Evolutionary conservation across 768 basidiomycete genomes (phyloP).

Genomic region (Kwoniella heveanensis): DNA sequence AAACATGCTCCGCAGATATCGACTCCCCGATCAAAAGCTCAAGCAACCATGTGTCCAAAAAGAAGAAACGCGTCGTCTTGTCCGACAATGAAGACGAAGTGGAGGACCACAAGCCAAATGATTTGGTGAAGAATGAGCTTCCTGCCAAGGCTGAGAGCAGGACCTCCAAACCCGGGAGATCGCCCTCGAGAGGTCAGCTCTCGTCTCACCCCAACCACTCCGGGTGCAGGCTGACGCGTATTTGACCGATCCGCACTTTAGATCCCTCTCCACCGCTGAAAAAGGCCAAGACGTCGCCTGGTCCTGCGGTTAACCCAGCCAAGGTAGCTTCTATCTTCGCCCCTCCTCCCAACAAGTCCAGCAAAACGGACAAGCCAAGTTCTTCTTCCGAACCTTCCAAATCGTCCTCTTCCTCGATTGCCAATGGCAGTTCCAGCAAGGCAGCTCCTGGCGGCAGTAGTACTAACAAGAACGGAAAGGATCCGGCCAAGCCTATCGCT

Average conservation of each 20-base stretch:
- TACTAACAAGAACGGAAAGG: slow-evolving; percentile 19
- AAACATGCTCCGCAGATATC: slow-evolving; percentile 6
- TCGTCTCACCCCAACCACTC: no score
- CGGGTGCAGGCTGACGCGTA: no score
- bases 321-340: slow-evolving; percentile 37
- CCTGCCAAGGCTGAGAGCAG: background rate
- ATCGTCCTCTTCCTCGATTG: slow-evolving; percentile 1
- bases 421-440: slow-evolving; percentile 3
- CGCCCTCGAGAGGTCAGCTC: slow-evolving; percentile 7
- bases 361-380: slow-evolving; percentile 10
- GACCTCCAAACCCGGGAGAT: background rate
- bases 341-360: slow-evolving; percentile 25
- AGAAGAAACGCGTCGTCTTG: slow-evolving; percentile 45
- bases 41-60: slow-evolving; percentile 8
- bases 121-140: background rate
- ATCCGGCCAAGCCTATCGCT: slow-evolving; percentile 34
- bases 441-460: no score
- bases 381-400: slow-evolving; percentile 7
- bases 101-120: background rate
- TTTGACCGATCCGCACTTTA: slow-evolving; percentile 1
- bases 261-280: slow-evolving; percentile 40
- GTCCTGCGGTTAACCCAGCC: background rate
- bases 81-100: slow-evolving; percentile 41
- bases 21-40: slow-evolving; percentile 30
- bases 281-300: slow-evolving; percentile 32